Base-by-base conservation (phyloP, 2,329 filamentous ascomycete species). In the Lecanosticta acicola region DNA sequence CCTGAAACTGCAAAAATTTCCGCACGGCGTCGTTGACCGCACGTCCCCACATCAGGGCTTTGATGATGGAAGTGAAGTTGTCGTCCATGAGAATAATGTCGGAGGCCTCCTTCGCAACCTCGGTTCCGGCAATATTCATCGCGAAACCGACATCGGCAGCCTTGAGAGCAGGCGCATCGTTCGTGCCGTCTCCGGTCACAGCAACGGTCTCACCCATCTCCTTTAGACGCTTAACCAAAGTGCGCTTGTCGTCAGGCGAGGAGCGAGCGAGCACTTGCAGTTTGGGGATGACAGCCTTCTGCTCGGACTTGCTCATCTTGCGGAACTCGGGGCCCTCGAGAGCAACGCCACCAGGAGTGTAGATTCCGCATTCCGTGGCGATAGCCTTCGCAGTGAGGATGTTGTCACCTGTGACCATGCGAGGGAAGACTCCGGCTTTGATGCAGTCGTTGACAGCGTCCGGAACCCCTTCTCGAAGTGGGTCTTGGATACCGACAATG, bases 361-460 rank as follows among this genome's bases (percentile, higher is more conserved):
- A 71, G 65, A 88, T 86, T 40, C 85, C 85, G 53, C 85, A 89
- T 48, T 88, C 82, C 7, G 71, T 74, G 1, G 85, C 84, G 55
- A 89, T 89, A 2, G 85, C 85, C 41, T 78, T 79, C 7, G 83
- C 85, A 17, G 85, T 89, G 16, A 80, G 72, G 51, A 86, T 70
- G 58, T 87, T 87, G 65, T 87, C 83, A 55, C 80, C 83, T 18
- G 83, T 86, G 40, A 86, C 83, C 82, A 86, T 85, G 56, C 83
- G 82, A 39, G 86, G 82, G 45, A 79, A 73, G 13, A 88, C 83
- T 44, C 84, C 84, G 14, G 84, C 84, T 19, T 73, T 73, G 54
- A 82, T 77, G 51, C 83, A 86, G 59, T 79, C 78, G 48, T 72
- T 70, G 44, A 88, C 84, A 36, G 84, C 84, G 39, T 79, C 75